Evolutionary conservation across 2,329 filamentous ascomycete genomes (phyloP).

Genomic region (Raffaelea arxii): DNA sequence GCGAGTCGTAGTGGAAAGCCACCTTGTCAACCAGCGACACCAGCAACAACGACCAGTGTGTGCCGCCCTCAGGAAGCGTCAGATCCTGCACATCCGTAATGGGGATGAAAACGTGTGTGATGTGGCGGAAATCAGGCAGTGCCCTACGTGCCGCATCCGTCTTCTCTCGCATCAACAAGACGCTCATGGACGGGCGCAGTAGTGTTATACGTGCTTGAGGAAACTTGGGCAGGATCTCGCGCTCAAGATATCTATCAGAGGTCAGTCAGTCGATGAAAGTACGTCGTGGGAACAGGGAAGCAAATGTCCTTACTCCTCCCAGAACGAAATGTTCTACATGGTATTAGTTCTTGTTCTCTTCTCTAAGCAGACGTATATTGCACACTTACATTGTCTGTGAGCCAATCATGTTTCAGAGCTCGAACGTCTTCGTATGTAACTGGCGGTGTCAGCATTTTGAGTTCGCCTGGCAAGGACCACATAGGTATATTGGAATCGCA

Average conservation of each 20-base stretch:
- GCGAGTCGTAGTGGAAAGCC: slow-evolving; percentile 93
- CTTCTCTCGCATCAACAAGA: slow-evolving; percentile 68
- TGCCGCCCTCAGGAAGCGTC: slow-evolving; percentile 73
- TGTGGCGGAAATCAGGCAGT: slow-evolving; percentile 68
- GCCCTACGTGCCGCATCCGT: slow-evolving; percentile 14
- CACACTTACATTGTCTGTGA: slow-evolving; percentile 83
- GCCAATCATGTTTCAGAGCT: slow-evolving; percentile 83
- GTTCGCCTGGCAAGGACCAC: not conserved
- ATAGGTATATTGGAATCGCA: not conserved
- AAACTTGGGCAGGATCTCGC: slow-evolving; percentile 71
- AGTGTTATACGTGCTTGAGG: slow-evolving; percentile 81
- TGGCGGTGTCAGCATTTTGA: slow-evolving; percentile 21
- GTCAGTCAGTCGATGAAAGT: not conserved
- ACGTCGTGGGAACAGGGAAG: not conserved
- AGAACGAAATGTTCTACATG: slow-evolving; percentile 80
- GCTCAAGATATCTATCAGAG: slow-evolving; percentile 63
- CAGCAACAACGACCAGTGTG: slow-evolving; percentile 89
- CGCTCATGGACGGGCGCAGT: slow-evolving; percentile 86
- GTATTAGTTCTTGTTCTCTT: slow-evolving; percentile 13
- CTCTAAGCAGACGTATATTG: not conserved
- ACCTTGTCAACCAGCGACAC: slow-evolving; percentile 82
- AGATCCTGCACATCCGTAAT: slow-evolving; percentile 82
- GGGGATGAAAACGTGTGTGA: slow-evolving; percentile 90
- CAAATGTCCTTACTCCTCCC: slow-evolving; percentile 66
- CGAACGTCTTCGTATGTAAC: slow-evolving; percentile 87